A percentile compares a stretch with the other conserved stretches of the same genome.
Conservation (phyloP, 2,329 filamentous ascomycete species). For the Arthrobotrys musiformis region DNA sequence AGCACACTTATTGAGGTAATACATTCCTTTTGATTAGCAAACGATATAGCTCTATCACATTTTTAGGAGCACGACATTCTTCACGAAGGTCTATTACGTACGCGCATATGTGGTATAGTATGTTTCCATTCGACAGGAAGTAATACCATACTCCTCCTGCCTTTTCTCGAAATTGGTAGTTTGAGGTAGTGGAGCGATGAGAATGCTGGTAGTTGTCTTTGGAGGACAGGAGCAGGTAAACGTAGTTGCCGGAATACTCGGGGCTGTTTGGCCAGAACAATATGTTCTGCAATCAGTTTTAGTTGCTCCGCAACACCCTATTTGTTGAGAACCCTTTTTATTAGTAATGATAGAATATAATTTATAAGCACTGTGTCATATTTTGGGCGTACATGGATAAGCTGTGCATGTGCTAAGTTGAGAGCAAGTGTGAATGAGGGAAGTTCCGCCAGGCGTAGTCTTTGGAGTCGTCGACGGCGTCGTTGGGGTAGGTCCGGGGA, state of each 20-base stretch:
- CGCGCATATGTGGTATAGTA: slow-evolving; percentile 45
- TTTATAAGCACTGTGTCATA: neutral
- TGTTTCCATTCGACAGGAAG: slow-evolving; percentile 36
- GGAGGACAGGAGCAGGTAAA: slow-evolving; percentile 3
- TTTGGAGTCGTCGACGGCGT: neutral
- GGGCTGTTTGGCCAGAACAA: neutral
- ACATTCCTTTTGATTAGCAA: too few species aligned
- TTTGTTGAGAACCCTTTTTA: neutral
- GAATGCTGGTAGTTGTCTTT: neutral
- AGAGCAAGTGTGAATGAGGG: slow-evolving; percentile 1
- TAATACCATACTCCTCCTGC: slow-evolving; percentile 6
- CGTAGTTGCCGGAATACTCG: neutral
- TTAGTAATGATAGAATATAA: neutral
- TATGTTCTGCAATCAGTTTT: slow-evolving; percentile 31
- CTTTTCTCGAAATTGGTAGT: neutral
- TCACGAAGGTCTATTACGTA: neutral
- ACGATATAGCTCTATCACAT: too few species aligned
- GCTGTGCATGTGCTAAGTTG: slow-evolving; percentile 10
- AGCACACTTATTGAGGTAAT: slow-evolving; percentile 28
- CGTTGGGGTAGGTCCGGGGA: slow-evolving; percentile 1
- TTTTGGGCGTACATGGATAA: neutral
- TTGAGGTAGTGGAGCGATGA: neutral
- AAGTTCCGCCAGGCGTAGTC: neutral
- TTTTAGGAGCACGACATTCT: too few species aligned
- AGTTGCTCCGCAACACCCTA: slow-evolving; percentile 17